phyloP scores from a whole-genome alignment of 2,329 filamentous ascomycete genomes.

The Fonsecaea pedrosoi region DNA sequence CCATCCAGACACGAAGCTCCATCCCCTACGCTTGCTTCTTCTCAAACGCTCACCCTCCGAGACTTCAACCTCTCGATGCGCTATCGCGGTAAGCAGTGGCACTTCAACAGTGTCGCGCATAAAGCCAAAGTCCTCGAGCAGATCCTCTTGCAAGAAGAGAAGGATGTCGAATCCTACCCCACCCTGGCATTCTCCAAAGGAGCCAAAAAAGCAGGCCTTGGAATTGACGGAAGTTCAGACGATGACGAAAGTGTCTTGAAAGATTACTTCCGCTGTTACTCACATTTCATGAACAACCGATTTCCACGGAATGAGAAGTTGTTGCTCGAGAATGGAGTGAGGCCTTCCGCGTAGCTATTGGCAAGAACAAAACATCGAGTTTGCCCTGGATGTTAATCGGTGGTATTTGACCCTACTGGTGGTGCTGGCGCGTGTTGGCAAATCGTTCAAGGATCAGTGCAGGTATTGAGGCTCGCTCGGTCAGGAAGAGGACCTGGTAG shows the following conservation, averaged over 20 bases:
- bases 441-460: not conserved
- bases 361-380: not conserved
- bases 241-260: slow-evolving; percentile 18
- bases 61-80: slow-evolving; percentile 18
- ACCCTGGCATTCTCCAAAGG: slow-evolving; percentile 24
- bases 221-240: slow-evolving; percentile 5
- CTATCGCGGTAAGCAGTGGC: slow-evolving; percentile 27
- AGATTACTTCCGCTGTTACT: slow-evolving; percentile 28
- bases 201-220: slow-evolving; percentile 8
- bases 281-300: slow-evolving; percentile 28
- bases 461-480: not conserved
- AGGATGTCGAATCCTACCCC: slow-evolving; percentile 27
- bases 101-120: slow-evolving; percentile 26
- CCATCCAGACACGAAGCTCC: not conserved
- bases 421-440: not conserved
- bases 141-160: slow-evolving; percentile 27
- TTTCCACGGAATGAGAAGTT: slow-evolving; percentile 26
- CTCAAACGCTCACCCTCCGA: slow-evolving; percentile 11
- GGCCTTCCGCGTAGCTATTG: slow-evolving; percentile 10
- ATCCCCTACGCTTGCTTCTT: not conserved
- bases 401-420: not conserved
- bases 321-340: slow-evolving; percentile 26
- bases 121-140: slow-evolving; percentile 27
- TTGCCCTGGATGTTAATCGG: not conserved
- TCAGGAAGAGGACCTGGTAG: no score